These are phyloP conservation scores for Eucalyptus brandiana DNA, from an alignment of 345 rosid genomes.

Conservation along the genomic window DNA sequence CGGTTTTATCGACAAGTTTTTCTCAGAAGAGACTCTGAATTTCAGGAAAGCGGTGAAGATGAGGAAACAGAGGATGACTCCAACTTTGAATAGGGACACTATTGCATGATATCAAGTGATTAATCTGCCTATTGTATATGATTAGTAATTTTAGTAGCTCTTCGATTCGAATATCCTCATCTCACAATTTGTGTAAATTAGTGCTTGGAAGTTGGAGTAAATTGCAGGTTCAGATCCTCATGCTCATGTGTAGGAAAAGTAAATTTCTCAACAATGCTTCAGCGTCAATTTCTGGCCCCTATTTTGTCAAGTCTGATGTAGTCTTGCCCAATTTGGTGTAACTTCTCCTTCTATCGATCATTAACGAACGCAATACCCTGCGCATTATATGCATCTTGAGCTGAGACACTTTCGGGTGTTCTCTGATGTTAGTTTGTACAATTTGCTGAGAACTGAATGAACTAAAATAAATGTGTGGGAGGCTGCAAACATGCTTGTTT, in stretches of 20 bases:
- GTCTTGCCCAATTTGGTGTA: background rate
- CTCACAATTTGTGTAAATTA: background rate
- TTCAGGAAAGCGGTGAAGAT: slow-evolving; percentile 66
- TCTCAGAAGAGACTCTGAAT: background rate
- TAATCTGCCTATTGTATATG: background rate
- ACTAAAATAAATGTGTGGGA: background rate
- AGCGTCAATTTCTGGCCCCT: background rate
- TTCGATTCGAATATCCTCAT: background rate
- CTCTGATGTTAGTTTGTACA: background rate
- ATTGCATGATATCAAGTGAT: background rate
- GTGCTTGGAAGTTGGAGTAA: background rate
- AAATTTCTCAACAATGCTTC: background rate
- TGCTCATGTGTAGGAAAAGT: background rate
- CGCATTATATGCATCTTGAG: background rate
- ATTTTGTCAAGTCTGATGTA: background rate
- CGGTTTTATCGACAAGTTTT: background rate
- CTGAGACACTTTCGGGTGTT: background rate
- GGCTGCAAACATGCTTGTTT: background rate
- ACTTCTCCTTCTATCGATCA: background rate
- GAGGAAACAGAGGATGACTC: slow-evolving; percentile 56
- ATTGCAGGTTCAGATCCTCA: background rate
- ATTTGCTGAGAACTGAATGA: background rate
- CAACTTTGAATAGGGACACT: slow-evolving; percentile 34
- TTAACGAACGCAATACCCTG: background rate
- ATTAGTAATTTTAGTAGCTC: background rate